Evolutionary conservation across 2,329 filamentous ascomycete species (phyloP), one percentile per base, ranked within the genome.

Genomic region (Teratosphaeria destructans): DNA sequence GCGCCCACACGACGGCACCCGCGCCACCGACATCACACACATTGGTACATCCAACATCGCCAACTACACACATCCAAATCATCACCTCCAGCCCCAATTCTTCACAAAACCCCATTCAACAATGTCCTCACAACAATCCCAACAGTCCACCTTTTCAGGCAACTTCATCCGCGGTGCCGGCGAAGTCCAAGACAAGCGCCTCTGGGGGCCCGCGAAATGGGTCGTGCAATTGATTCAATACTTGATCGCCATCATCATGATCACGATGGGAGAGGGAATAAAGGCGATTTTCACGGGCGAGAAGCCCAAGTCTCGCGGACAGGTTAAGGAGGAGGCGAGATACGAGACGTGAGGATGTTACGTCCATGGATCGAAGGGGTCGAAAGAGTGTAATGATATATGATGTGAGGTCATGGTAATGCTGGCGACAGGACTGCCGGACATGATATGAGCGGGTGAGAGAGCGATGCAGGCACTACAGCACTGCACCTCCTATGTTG

Each of bases 241-340:
- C 56, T 12, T 68, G 39, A 62, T 67, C 27, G 65, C 65, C 0
- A 63, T 67, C 52, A 59, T 68, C 54, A 63, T 65, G 52, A 37
- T 65, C 32, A 65, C 62, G 12, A 61, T 65, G 32, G 63, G 60
- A 3, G 60, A 66, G 32, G 63, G 57, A 8, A 52, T 65, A 43
- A 61, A 61, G 43, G 23, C 61, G 7, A 65, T 65, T 19, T 54
- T 64, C 35, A 61, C 57, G 12, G 63, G 63, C 34, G 55, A 64
- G 59, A 54, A 49, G 53, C 47, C 57, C 6, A 34, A 19, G 47
- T 49, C n/a, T n/a, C 55, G 55, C 5, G 37, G 11, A 32, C 26
- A 47, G 26, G 37, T 29, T 14, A 29, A 56, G 55, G 55, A 57
- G 27, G 52, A 57, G 39, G 53, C 26, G 60, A 52, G 27, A 35